Conservation (phyloP, 2,329 filamentous ascomycete genomes). For the Remersonia thermophila region DNA sequence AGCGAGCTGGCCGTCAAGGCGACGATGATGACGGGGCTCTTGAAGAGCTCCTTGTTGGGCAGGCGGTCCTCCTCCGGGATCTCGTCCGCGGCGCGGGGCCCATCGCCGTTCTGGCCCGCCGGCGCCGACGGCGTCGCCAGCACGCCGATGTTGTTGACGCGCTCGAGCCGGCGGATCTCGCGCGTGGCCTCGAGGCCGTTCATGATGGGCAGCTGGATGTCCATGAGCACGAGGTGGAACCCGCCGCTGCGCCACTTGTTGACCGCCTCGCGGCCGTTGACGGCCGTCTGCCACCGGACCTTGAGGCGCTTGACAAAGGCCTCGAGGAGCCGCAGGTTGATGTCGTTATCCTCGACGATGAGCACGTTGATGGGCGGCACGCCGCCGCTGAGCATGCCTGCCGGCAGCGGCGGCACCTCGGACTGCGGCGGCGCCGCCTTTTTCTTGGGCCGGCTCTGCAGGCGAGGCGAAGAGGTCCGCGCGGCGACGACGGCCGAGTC, state of each 20-base stretch:
- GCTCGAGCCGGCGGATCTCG: slow-evolving; percentile 81
- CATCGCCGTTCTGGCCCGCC: no score
- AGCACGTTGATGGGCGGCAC: slow-evolving; percentile 95
- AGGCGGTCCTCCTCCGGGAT: slow-evolving; percentile 56
- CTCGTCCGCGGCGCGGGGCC: no score
- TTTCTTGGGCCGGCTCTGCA: slow-evolving; percentile 28
- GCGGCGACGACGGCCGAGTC: no score
- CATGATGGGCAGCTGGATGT: slow-evolving; percentile 96
- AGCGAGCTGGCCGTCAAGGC: slow-evolving; percentile 88
- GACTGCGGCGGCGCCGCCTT: slow-evolving; percentile 32
- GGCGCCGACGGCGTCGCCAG: slow-evolving; percentile 49
- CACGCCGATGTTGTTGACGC: slow-evolving; percentile 84
- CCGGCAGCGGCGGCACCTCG: slow-evolving; percentile 28
- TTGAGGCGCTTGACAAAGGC: slow-evolving; percentile 93
- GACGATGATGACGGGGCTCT: slow-evolving; percentile 95
- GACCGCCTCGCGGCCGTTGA: slow-evolving; percentile 88
- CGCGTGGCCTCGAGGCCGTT: slow-evolving; percentile 88
- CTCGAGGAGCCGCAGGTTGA: slow-evolving; percentile 86
- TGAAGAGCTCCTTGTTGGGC: slow-evolving; percentile 61
- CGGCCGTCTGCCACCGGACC: slow-evolving; percentile 92
- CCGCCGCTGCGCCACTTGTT: slow-evolving; percentile 86
- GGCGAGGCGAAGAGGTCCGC: no score
- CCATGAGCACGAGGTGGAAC: slow-evolving; percentile 95
- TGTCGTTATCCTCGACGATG: slow-evolving; percentile 97
- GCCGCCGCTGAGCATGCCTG: slow-evolving; percentile 61